Base-by-base conservation (phyloP, 179 eudicot genomes). In the Silene vulgaris region DNA sequence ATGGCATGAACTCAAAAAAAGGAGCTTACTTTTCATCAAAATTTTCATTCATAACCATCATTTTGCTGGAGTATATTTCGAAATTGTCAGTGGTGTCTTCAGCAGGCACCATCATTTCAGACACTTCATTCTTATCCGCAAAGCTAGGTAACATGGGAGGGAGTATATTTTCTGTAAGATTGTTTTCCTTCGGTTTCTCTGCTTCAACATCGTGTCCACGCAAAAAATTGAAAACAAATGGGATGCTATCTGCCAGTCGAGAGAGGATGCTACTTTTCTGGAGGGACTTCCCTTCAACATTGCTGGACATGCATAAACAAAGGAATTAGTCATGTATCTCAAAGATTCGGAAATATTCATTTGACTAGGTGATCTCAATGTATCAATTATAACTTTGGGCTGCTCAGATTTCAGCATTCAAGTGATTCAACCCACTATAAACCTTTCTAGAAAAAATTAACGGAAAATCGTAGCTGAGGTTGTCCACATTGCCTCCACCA, bases 201-300 rank as follows among this genome's bases (percentile, higher is more conserved):
- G 80, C 80, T 71, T 84, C 77, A 59, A 72, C 78, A 76, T 60
- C 75, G 65, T 79, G 74, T 75, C 85, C 79, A 80, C 85, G 82
- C 68, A 91, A 77, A 73, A 91, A 79, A 75, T 84, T 85, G 79
- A 85, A 87, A 72, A 93, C 82, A 78, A 84, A 85, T 54, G 97
- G 98, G 40, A 91, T 82, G 83, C 85, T 84, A 72, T 88, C 88
- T 57, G 86, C 93, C 76, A 93, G 79, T 75, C 84, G 89, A 75
- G 97, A 89, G 70, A 93, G 80, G 64, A 93, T 83, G 82, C 86
- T 85, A 68, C 83, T 87, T 77, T 84, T 83, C 71, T 85, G 83
- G 65, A 81, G 73, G 37, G 86, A 75, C 78, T 80, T 80, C 69
- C 66, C 82, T 80, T 80, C 85, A 74, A 72, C 30, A 65, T 65